Evolutionary conservation across 2,329 filamentous ascomycete genomes (phyloP), one percentile per base, ranked within the genome.

Genomic region (Microsporum ferrugineum): DNA sequence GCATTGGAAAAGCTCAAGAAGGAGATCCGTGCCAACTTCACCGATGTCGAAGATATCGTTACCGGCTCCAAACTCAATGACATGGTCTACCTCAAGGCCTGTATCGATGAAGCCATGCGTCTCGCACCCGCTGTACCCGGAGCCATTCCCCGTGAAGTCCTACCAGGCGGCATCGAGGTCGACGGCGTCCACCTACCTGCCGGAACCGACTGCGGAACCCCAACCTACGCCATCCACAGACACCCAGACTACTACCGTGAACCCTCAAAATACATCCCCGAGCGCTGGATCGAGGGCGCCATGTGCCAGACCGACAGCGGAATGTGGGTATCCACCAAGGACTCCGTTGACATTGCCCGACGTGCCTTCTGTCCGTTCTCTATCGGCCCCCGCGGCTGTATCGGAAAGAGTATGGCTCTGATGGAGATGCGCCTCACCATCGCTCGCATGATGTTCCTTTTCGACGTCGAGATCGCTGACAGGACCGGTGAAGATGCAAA

Each of bases 281-380:
- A 75, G 49, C 71, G 73, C 0, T 76, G 73, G 73, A 67, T 76
- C 34, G 60, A 62, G n/a, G 64, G 63, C 12, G 58, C 64, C 60
- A 62, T 62, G 56, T 62, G 60, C 51, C 58, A 62, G 45, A 56
- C 57, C 33, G 63, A 64, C 27, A 61, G 57, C 29, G 39, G 61
- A 29, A 59, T 65, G n/a, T 62, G 60, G 47, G 59, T 72, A 6
- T 63, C 61, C 1, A 60, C 64, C 23, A 62, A 62, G 38, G 60
- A 63, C 12, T 38, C 47, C 14, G 75, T 83, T 0, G 75, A 78
- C 1, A 68, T 77, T 3, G 86, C 87, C 10, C 62, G 65, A 17
- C 53, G 51, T 10, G 65, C 65, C 14, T 66, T 65, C 59, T 65
- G 63, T 29, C 58, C 65, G 5, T 78, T 78, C 59, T 73, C 71